phyloP scores from a whole-genome alignment of 805 yeast genomes.

The Debaryomyces prosopidis region DNA sequence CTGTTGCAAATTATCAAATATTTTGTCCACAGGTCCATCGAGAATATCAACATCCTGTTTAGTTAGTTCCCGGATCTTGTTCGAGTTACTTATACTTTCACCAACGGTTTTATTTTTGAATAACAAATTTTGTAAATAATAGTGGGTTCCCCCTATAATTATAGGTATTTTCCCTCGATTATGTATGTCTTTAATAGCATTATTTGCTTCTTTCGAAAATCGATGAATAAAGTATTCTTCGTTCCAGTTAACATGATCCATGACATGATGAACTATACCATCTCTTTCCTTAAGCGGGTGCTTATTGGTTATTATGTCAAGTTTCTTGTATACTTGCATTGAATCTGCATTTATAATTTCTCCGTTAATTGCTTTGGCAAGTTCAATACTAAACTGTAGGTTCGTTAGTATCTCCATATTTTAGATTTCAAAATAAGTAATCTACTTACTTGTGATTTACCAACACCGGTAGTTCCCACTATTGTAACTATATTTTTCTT shows the following conservation, averaged over 20 bases:
- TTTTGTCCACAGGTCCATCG: slow-evolving; percentile 52
- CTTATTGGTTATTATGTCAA: slow-evolving; percentile 83
- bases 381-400: slow-evolving; percentile 65
- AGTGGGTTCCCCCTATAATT: slow-evolving; percentile 94
- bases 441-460: slow-evolving; percentile 71
- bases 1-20: slow-evolving; percentile 48
- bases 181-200: slow-evolving; percentile 64
- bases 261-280: slow-evolving; percentile 80
- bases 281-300: slow-evolving; percentile 80
- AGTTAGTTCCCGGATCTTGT: slow-evolving; percentile 34
- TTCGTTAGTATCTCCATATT: slow-evolving; percentile 3
- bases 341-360: slow-evolving; percentile 95
- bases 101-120: slow-evolving; percentile 69
- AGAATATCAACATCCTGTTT: slow-evolving; percentile 40
- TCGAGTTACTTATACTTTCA: slow-evolving; percentile 11
- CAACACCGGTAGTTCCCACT: slow-evolving; percentile 96
- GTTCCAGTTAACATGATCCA: slow-evolving; percentile 80
- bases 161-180: slow-evolving; percentile 74
- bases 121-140: slow-evolving; percentile 77
- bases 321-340: slow-evolving; percentile 85
- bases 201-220: slow-evolving; percentile 71
- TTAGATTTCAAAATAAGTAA: background rate
- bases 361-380: slow-evolving; percentile 77
- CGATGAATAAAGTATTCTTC: slow-evolving; percentile 80
- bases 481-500: slow-evolving; percentile 55